These are phyloP conservation scores for Leishmania tarentolae DNA, from an alignment of 208 protist genomes.

Conservation along the genomic window DNA sequence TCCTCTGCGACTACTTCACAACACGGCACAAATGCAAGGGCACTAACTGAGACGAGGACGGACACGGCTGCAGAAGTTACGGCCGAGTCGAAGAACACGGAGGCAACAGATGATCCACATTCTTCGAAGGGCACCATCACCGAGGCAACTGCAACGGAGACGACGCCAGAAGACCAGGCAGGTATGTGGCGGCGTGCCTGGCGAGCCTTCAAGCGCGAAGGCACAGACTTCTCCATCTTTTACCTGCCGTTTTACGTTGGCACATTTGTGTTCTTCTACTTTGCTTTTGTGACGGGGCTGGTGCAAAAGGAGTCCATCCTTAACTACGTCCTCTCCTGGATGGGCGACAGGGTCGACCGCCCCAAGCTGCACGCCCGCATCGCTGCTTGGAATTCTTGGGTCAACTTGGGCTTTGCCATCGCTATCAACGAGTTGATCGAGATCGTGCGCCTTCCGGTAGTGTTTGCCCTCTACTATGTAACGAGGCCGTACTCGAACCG, in stretches of 20 bases:
- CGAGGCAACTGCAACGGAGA: not conserved
- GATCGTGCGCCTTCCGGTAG: conserved; percentile 49
- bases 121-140: not conserved
- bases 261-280: conserved; percentile 46
- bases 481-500: conserved; percentile 23
- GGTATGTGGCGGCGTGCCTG: conserved; percentile 14
- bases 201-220: conserved; percentile 33
- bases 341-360: conserved; percentile 45
- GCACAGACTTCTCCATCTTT: conserved; percentile 34
- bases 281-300: conserved; percentile 37
- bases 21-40: not conserved
- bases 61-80: not conserved
- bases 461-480: conserved; percentile 47
- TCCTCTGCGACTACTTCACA: not conserved
- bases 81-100: not conserved
- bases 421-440: conserved; percentile 63
- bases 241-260: conserved; percentile 26
- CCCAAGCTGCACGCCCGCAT: conserved; percentile 46
- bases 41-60: not conserved
- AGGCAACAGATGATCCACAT: not conserved
- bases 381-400: conserved; percentile 55
- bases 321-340: conserved; percentile 46
- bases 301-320: conserved; percentile 54
- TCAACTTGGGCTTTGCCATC: conserved; percentile 62
- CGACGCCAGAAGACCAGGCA: not conserved